Evolutionary conservation across 176 grass and related monocot genomes (phyloP).

Genomic region (Phragmites australis): DNA sequence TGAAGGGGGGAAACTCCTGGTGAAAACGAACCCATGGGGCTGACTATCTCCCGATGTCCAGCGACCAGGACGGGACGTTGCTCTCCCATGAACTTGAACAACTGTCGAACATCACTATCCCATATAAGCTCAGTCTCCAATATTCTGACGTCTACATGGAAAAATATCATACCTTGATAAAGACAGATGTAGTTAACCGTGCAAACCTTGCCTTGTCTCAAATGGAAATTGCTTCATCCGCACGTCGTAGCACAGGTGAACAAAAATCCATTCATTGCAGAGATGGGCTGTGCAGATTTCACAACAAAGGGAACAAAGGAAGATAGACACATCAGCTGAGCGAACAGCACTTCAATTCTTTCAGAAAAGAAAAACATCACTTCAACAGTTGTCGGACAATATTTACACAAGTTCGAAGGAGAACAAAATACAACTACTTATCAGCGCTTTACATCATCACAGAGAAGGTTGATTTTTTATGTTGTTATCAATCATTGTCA

Average conservation of each 20-base stretch:
- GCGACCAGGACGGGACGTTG: neutral
- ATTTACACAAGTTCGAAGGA: constrained; percentile 13
- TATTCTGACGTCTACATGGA: neutral
- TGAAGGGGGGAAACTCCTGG: neutral
- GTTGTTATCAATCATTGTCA: constrained; percentile 41
- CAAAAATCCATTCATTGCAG: neutral
- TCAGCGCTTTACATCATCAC: constrained; percentile 20
- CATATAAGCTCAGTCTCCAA: neutral
- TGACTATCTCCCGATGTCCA: neutral
- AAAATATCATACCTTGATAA: neutral
- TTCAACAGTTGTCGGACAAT: neutral
- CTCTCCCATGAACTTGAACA: neutral
- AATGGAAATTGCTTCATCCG: neutral
- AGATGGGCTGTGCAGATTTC: neutral
- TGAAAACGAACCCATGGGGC: neutral
- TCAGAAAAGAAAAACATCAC: neutral
- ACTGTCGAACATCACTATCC: neutral
- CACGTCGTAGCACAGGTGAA: neutral
- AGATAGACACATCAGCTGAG: neutral
- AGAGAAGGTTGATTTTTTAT: neutral
- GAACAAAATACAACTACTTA: neutral
- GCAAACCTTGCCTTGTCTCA: neutral
- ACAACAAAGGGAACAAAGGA: neutral
- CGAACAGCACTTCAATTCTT: neutral
- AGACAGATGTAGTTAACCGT: neutral